These are phyloP conservation scores for Chalciporus chontae DNA, from an alignment of 768 basidiomycete species.

Conservation along the genomic window DNA sequence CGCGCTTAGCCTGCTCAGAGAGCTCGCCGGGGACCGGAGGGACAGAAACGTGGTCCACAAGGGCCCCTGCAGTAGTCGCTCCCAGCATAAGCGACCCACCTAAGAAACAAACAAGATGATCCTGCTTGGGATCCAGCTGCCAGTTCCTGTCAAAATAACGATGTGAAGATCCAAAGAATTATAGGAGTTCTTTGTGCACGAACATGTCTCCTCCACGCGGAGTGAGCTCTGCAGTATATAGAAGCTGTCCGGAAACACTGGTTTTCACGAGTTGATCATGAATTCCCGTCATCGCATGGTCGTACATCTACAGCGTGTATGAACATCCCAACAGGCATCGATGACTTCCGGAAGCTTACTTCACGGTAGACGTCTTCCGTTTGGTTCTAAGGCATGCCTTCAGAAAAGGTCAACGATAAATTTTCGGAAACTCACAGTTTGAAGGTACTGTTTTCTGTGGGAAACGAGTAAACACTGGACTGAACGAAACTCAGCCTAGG, in stretches of 20 bases:
- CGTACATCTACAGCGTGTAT: conserved; percentile 70
- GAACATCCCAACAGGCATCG: background rate
- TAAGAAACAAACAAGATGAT: conserved; percentile 94
- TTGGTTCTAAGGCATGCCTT: conserved; percentile 45
- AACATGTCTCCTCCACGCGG: conserved; percentile 50
- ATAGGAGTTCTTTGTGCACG: conserved; percentile 12
- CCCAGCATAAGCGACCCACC: conserved; percentile 91
- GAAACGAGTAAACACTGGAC: conserved; percentile 1
- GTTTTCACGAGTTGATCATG: conserved; percentile 69
- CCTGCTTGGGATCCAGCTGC: conserved; percentile 83
- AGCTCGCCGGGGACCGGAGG: conserved; percentile 67
- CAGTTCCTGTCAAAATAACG: conserved; percentile 48
- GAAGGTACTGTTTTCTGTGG: conserved; percentile 30
- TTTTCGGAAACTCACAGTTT: conserved; percentile 24
- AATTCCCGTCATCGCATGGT: conserved; percentile 78
- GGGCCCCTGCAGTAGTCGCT: conserved; percentile 64
- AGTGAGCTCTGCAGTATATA: conserved; percentile 80
- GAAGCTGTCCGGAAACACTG: conserved; percentile 54
- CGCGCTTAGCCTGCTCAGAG: conserved; percentile 58
- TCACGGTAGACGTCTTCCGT: conserved; percentile 76
- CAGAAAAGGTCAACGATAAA: background rate
- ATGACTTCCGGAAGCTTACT: conserved; percentile 37
- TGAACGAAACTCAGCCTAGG: background rate
- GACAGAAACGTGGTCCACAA: conserved; percentile 51
- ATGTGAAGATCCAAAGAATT: conserved; percentile 7